A percentile compares a stretch with the other conserved stretches of the same genome.
These are phyloP conservation scores for Phaeomoniella chlamydospora DNA, from an alignment of 2,329 filamentous ascomycete genomes.

Conservation along the genomic window DNA sequence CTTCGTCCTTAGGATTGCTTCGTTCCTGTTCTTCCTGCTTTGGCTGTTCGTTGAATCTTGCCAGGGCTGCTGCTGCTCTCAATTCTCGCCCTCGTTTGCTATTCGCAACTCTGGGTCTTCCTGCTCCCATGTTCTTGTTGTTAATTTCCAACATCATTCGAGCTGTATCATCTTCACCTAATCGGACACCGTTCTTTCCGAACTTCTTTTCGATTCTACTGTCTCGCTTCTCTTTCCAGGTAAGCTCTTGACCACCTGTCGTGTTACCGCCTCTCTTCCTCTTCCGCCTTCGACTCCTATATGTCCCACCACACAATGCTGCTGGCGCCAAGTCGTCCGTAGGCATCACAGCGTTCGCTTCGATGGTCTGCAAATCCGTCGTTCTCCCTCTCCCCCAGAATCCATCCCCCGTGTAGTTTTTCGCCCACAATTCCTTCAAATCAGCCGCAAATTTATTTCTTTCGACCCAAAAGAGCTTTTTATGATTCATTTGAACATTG, in stretches of 20 bases:
- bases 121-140: conserved; percentile 40
- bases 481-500: conserved; percentile 87
- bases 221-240: conserved; percentile 60
- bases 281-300: conserved; percentile 38
- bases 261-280: conserved; percentile 41
- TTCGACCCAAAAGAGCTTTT: conserved; percentile 64
- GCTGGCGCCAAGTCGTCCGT: conserved; percentile 47
- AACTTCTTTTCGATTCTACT: conserved; percentile 62
- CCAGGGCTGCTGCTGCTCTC: conserved; percentile 61
- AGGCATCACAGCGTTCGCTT: conserved; percentile 32
- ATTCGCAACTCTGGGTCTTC: conserved; percentile 58
- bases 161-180: conserved; percentile 54
- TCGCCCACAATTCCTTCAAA: conserved; percentile 56
- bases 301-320: conserved; percentile 72
- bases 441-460: conserved; percentile 58
- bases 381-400: conserved; percentile 63
- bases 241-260: conserved; percentile 30
- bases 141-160: conserved; percentile 51
- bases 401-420: conserved; percentile 64
- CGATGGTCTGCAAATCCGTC: conserved; percentile 45
- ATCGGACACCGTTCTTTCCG: conserved; percentile 50
- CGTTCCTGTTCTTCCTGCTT: conserved; percentile 21
- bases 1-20: conserved; percentile 13
- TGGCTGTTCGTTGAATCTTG: conserved; percentile 44
- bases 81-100: conserved; percentile 64